A percentile compares a stretch with the other conserved stretches of the same genome.
Conservation (phyloP, 1,284 basidiomycete genomes). For the Sanguinoderma infundibulare region DNA sequence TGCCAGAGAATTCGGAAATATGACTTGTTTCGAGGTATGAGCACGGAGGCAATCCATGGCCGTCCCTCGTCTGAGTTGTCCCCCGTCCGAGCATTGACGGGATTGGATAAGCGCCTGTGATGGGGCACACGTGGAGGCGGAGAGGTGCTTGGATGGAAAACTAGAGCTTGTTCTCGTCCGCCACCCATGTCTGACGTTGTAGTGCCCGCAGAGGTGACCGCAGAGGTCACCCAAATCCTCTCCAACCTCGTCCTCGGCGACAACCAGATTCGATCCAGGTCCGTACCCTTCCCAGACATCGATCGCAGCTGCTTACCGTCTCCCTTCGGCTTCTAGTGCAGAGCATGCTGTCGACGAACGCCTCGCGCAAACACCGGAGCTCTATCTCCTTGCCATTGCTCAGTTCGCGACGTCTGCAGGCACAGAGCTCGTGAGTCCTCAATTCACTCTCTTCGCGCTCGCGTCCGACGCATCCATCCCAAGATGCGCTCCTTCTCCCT, state of each 20-base stretch:
- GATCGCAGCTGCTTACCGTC: slow-evolving; percentile 11
- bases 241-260: slow-evolving; percentile 82
- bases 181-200: slow-evolving; percentile 39
- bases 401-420: slow-evolving; percentile 76
- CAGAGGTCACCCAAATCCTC: slow-evolving; percentile 78
- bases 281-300: slow-evolving; percentile 32
- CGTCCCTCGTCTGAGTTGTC: too few relatives aligned
- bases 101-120: too few relatives aligned
- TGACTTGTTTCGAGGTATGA: too few relatives aligned
- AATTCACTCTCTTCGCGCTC: neutral
- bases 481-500: slow-evolving; percentile 85
- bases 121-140: neutral
- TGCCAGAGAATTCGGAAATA: too few relatives aligned
- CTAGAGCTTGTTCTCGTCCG: neutral
- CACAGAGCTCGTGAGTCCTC: slow-evolving; percentile 65
- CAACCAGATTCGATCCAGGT: slow-evolving; percentile 77
- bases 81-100: too few relatives aligned
- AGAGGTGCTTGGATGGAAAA: neutral
- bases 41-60: too few relatives aligned
- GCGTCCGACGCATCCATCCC: neutral
- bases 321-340: slow-evolving; percentile 49
- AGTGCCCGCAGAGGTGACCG: slow-evolving; percentile 66
- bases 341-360: slow-evolving; percentile 81
- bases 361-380: slow-evolving; percentile 73
- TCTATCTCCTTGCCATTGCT: slow-evolving; percentile 74